Conservation (phyloP, 2,329 filamentous ascomycete genomes). For the Venturiaceae sp. region DNA sequence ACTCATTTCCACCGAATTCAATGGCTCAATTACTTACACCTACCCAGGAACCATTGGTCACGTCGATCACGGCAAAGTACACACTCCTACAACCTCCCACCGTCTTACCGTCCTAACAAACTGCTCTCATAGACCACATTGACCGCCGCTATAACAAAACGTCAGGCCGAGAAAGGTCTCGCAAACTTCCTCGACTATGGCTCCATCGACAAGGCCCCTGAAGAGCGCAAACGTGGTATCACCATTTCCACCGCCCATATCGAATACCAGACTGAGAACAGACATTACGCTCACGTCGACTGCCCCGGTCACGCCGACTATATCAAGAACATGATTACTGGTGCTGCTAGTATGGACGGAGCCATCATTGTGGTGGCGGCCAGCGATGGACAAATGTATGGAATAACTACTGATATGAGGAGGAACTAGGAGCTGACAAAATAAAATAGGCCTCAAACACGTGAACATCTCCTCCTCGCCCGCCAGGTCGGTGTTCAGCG, state of each 20-base stretch:
- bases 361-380: slow-evolving; percentile 98
- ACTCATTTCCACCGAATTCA: neutral
- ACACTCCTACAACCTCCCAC: slow-evolving; percentile 9
- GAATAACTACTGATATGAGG: slow-evolving; percentile 19
- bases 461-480: slow-evolving; percentile 94
- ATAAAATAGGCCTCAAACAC: slow-evolving; percentile 69
- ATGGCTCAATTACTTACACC: neutral
- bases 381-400: slow-evolving; percentile 87
- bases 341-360: slow-evolving; percentile 98
- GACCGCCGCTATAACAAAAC: slow-evolving; percentile 97
- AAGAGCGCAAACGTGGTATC: slow-evolving; percentile 99
- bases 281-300: slow-evolving; percentile 99
- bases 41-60: slow-evolving; percentile 83
- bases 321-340: slow-evolving; percentile 99
- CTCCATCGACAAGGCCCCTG: slow-evolving; percentile 96
- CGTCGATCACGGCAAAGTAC: slow-evolving; percentile 98
- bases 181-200: slow-evolving; percentile 96
- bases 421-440: neutral
- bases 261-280: slow-evolving; percentile 88
- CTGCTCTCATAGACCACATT: slow-evolving; percentile 69
- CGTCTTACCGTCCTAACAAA: neutral
- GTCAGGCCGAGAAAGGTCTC: slow-evolving; percentile 87
- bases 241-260: slow-evolving; percentile 98
- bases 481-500: slow-evolving; percentile 97
- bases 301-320: slow-evolving; percentile 99